Base-by-base conservation (phyloP, 371 early-diverging fungal genomes). In the Blastocladiella emersonii region DNA sequence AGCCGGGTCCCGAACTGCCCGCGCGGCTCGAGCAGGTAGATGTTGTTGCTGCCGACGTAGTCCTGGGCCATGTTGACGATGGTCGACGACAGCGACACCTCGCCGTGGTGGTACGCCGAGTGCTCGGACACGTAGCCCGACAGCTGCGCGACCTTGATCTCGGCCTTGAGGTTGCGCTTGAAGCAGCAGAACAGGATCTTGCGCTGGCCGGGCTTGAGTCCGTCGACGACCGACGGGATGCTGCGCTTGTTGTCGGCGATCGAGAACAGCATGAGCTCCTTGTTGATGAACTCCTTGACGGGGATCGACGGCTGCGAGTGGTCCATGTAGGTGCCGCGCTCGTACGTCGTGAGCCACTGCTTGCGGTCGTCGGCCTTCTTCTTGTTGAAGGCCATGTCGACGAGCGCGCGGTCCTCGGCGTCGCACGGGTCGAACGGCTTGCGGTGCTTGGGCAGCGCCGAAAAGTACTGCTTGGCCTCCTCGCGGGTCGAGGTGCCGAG, bases 381-480 rank as follows among this genome's bases (percentile, higher is more conserved):
- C 74, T 99, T 98, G 78, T 82, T 95, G 75, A 99, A 99, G 2
- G 99, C 99, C 86, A 99, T 86, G 65, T 99, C 97, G 32, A 99
- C 85, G 64, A 93, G 69, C 32, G 74, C 75, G 49, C 89, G 83
- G 51, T 98, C 99, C 19, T 82, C 84, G 10, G 74, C 71, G 32
- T 73, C 70, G 21, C 84, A 67, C 0, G 81, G 65, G 27, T 71
- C 68, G 72, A 99, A 99, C n/a, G 76, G 79, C 72, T 99, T 99
- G 63, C 83, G 76, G 76, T 99, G 99, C 17, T 67, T 63, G 1
- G 74, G 70, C 63, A 99, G 76, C 60, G 87, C 78, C 34, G 79
- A 73, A 76, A 99, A 99, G 75, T 99, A 99, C 66, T 89, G 78
- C 73, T 91, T 93, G 30, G 98, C 99, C 70, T 99, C 99, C 32